Conservation (phyloP, 129 eudicot genomes). For the Erigeron canadensis region DNA sequence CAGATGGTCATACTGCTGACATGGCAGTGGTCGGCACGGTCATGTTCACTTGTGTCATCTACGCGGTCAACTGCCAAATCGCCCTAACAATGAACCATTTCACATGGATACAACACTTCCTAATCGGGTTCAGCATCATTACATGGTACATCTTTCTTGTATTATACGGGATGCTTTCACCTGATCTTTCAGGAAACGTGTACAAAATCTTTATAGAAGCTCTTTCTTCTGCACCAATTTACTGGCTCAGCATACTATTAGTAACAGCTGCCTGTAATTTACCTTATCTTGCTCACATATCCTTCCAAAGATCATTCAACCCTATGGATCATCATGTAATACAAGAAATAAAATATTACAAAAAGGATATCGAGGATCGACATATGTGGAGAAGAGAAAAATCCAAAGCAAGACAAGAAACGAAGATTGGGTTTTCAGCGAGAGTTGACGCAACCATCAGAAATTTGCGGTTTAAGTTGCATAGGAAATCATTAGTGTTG, state of each 20-base stretch:
- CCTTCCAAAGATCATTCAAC: constrained; percentile 76
- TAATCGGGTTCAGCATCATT: constrained; percentile 66
- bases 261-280: constrained; percentile 72
- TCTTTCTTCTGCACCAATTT: constrained; percentile 74
- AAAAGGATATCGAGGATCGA: constrained; percentile 70
- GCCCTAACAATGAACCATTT: constrained; percentile 98
- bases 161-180: constrained; percentile 57
- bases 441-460: constrained; percentile 90
- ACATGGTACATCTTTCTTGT: constrained; percentile 71
- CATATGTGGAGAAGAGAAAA: constrained; percentile 79
- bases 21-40: constrained; percentile 85
- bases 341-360: constrained; percentile 90
- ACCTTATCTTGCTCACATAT: constrained; percentile 84
- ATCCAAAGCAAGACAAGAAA: constrained; percentile 73
- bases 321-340: constrained; percentile 96
- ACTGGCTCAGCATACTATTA: constrained; percentile 69
- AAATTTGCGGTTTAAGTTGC: constrained; percentile 57
- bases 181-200: constrained; percentile 48
- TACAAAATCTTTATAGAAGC: constrained; percentile 63
- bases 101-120: constrained; percentile 91
- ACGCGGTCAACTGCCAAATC: constrained; percentile 86
- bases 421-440: constrained; percentile 89
- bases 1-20: constrained; percentile 84
- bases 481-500: constrained; percentile 49
- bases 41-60: constrained; percentile 86